These are phyloP conservation scores for Barnettozyma salicaria DNA, from an alignment of 805 yeast genomes.

Conservation along the genomic window DNA sequence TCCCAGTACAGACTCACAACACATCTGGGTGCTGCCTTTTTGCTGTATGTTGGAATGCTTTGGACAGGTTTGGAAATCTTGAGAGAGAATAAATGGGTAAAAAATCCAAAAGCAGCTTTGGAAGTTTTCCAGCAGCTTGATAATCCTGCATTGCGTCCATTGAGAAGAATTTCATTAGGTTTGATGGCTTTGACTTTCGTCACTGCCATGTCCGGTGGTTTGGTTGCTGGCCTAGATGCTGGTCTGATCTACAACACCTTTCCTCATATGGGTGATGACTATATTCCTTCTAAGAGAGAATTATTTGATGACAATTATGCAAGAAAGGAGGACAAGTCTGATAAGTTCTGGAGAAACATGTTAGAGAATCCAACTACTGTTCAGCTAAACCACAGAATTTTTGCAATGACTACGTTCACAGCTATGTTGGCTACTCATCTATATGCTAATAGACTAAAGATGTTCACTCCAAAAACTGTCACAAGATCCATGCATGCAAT, in stretches of 20 bases:
- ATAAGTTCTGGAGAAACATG: constrained; percentile 85
- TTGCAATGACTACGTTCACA: constrained; percentile 77
- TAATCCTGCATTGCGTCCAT: constrained; percentile 50
- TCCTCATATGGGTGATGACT: constrained; percentile 92
- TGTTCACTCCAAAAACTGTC: constrained; percentile 50
- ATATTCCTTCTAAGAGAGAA: constrained; percentile 71
- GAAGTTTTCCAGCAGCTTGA: constrained; percentile 51
- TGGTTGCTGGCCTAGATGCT: constrained; percentile 98
- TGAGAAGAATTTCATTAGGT: constrained; percentile 50
- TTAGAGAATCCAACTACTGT: constrained; percentile 96
- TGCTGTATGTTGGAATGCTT: constrained; percentile 81
- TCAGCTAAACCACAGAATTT: constrained; percentile 80
- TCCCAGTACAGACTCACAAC: constrained; percentile 92
- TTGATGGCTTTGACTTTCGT: constrained; percentile 66
- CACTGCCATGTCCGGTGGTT: constrained; percentile 96
- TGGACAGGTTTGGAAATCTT: constrained; percentile 85
- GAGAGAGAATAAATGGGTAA: constrained; percentile 63
- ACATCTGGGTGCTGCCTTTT: constrained; percentile 88
- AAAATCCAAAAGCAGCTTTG: constrained; percentile 54
- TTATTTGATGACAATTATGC: constrained; percentile 70
- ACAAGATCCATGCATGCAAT: constrained; percentile 53
- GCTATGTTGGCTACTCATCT: constrained; percentile 66
- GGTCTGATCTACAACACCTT: constrained; percentile 93
- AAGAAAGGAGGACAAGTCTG: constrained; percentile 59
- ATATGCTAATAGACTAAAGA: constrained; percentile 53